Base-by-base conservation (phyloP, 2,329 filamentous ascomycete genomes). In the Neofusicoccum ribis region DNA sequence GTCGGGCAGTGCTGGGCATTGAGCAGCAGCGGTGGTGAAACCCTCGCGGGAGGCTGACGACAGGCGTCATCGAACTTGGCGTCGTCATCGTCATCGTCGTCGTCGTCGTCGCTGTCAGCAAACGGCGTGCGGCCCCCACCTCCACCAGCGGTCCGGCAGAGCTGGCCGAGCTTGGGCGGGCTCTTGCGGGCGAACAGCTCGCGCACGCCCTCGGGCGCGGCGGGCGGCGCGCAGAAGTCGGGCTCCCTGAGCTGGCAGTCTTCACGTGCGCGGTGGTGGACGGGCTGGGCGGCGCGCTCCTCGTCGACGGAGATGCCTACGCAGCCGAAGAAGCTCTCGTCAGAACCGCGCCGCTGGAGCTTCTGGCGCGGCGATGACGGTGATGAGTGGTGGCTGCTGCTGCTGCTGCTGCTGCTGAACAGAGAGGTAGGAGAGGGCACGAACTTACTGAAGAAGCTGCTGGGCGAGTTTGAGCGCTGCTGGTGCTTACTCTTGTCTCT, bases 281-380 rank as follows among this genome's bases (percentile, higher is more conserved):
- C 34, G 31, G 47, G 59, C 36, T 51, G 59, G 6, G 59, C 59
- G 3, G 20, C 34, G 14, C 27, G 20, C 34, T 41, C 59, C 15
- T 62, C 46, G 6, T 27, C 14, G n/a, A 41, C 59, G 9, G 59
- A 41, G 31, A 62, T 62, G 23, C 59, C 59, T 20, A 43, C 46
- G 44, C 59, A 62, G 11, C 59, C 59, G 14, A 60, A 60, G 37
- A 62, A 62, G 46, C 59, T 62, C 2, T 50, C 59, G 59, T 62
- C 59, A 11, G 59, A 62, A 14, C 23, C 59, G 12, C 59, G 59
- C 2, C 59, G 59, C 46, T 27, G 44, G 2, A 14, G 3, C 59
- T 12, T 8, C 17, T 50, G 47, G 5, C 11, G 17, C 47, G 5
- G 37, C 37, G 37, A 39, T 12, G 36, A 37, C 37, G 37, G 11